These are phyloP conservation scores for Trichophyton benhamiae DNA, from an alignment of 2,329 filamentous ascomycete species.

Conservation along the genomic window DNA sequence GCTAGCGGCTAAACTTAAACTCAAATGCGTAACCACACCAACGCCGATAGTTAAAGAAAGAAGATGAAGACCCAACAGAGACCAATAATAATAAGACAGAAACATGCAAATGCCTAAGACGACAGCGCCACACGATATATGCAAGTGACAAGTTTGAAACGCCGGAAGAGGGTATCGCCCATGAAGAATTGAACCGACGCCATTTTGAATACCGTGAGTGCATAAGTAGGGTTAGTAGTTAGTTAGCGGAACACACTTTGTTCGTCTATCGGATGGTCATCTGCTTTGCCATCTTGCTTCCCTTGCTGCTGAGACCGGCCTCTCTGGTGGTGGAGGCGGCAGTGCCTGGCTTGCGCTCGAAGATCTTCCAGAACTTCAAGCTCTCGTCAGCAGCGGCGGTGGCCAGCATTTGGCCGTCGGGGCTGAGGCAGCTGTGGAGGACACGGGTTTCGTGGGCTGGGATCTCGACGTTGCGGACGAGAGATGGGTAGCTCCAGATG, in stretches of 20 bases:
- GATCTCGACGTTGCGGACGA: constrained; percentile 96
- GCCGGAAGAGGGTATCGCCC: not conserved
- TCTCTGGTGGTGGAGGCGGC: constrained; percentile 50
- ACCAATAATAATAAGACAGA: not conserved
- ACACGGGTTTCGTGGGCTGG: constrained; percentile 94
- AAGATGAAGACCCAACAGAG: not conserved
- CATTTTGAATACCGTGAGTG: not conserved
- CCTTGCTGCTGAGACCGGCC: constrained; percentile 61
- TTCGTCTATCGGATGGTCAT: constrained; percentile 71
- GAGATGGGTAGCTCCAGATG: constrained; percentile 97
- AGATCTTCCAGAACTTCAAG: constrained; percentile 99
- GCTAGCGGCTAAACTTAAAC: not conserved
- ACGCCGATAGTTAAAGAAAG: not conserved
- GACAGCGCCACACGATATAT: not conserved
- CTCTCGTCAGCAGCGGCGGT: constrained; percentile 95
- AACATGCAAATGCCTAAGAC: not conserved
- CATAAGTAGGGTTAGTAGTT: not conserved
- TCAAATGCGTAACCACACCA: not conserved
- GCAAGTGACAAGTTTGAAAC: not conserved
- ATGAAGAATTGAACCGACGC: not conserved
- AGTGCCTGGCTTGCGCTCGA: constrained; percentile 88
- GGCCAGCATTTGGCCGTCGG: constrained; percentile 94
- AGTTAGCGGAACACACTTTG: not conserved
- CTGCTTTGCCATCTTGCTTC: constrained; percentile 72
- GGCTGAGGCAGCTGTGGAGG: constrained; percentile 90